A percentile compares a stretch with the other conserved stretches of the same genome.
Evolutionary conservation across 495 filamentous ascomycete genomes (phyloP).

Genomic region (Extremus antarcticus): DNA sequence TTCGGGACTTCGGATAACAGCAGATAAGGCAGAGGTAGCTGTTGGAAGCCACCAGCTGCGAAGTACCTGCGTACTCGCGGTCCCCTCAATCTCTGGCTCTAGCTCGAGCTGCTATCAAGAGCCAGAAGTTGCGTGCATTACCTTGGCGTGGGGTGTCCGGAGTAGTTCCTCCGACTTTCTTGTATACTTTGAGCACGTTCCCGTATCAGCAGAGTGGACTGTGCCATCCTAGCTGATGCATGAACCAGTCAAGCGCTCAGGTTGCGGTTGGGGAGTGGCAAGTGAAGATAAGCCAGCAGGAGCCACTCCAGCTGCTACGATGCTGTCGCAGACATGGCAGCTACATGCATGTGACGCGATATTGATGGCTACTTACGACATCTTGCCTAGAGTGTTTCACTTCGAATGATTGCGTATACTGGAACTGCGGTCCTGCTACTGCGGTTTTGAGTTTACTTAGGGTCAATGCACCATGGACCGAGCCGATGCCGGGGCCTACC

Average conservation of each 20-base stretch:
- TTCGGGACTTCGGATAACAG: background rate
- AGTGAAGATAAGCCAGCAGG: background rate
- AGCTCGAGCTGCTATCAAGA: too few relatives aligned
- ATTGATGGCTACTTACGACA: too few relatives aligned
- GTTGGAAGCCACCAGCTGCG: background rate
- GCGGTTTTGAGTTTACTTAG: background rate
- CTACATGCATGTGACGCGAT: too few relatives aligned
- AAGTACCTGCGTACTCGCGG: background rate
- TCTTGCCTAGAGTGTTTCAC: too few relatives aligned
- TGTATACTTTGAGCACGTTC: background rate
- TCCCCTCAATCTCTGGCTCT: too few relatives aligned
- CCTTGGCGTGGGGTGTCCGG: background rate
- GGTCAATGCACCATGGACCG: background rate
- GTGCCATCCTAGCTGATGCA: background rate
- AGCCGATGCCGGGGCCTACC: background rate
- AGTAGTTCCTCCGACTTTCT: too few relatives aligned
- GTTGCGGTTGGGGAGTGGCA: background rate
- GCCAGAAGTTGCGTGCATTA: too few relatives aligned
- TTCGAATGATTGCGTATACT: background rate
- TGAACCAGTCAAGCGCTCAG: background rate
- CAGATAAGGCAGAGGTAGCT: background rate
- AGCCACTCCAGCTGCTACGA: too few relatives aligned
- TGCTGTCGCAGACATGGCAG: too few relatives aligned
- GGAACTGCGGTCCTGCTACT: too few relatives aligned
- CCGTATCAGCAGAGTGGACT: background rate